These are phyloP conservation scores for Russula ochroleuca DNA, from an alignment of 768 basidiomycete species.

Conservation along the genomic window DNA sequence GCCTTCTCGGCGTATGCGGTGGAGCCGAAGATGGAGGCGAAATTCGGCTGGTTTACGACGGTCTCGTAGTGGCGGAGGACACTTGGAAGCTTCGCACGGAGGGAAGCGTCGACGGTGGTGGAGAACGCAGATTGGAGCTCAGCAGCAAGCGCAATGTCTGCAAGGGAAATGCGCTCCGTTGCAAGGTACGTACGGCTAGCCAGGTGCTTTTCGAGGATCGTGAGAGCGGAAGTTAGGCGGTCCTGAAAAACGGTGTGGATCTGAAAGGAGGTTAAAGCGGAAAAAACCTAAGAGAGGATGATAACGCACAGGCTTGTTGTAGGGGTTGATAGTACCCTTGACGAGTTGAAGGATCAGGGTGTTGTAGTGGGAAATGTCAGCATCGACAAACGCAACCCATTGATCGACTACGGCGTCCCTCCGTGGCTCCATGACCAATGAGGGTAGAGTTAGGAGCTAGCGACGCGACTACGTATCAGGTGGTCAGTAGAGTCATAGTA, in stretches of 20 bases:
- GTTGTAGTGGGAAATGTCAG: slow-evolving; percentile 49
- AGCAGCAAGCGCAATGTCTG: slow-evolving; percentile 71
- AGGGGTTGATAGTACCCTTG: slow-evolving; percentile 50
- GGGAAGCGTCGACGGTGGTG: slow-evolving; percentile 59
- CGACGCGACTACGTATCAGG: slow-evolving; percentile 54
- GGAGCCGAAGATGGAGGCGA: slow-evolving; percentile 64
- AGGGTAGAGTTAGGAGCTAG: slow-evolving; percentile 76
- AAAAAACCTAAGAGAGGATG: not conserved
- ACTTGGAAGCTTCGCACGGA: slow-evolving; percentile 67
- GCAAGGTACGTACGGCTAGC: slow-evolving; percentile 82
- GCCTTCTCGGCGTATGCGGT: slow-evolving; percentile 64
- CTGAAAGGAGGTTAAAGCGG: slow-evolving; percentile 36
- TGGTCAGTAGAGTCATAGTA: slow-evolving; percentile 23
- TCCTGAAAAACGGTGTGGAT: slow-evolving; percentile 54
- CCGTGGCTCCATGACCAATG: slow-evolving; percentile 59
- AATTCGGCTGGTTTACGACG: slow-evolving; percentile 73
- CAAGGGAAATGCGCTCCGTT: slow-evolving; percentile 90
- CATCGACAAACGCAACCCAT: slow-evolving; percentile 75
- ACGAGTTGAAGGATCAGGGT: slow-evolving; percentile 43
- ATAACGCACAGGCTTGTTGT: slow-evolving; percentile 72
- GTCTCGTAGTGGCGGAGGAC: slow-evolving; percentile 84
- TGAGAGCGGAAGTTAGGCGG: slow-evolving; percentile 52
- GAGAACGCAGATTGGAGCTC: slow-evolving; percentile 51
- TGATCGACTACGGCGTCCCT: slow-evolving; percentile 77
- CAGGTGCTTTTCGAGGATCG: slow-evolving; percentile 71